Evolutionary conservation across 2,329 filamentous ascomycete genomes (phyloP), one percentile per base, ranked within the genome.

Genomic region (Emergomyces orientalis): DNA sequence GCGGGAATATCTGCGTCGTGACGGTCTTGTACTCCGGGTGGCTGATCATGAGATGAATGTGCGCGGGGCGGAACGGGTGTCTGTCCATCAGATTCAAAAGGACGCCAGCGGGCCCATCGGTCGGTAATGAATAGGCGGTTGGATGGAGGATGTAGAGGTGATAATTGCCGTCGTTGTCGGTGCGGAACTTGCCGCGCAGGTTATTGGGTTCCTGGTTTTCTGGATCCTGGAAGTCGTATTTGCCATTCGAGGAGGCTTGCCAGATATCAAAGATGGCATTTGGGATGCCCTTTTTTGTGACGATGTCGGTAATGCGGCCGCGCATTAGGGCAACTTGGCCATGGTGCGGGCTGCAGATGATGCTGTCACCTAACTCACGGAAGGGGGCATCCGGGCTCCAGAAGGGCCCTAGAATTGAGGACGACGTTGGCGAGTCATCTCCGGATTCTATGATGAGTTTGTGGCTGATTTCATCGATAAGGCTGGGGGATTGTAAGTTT

Each of bases 381-480:
- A 89, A 89, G 39, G 88, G 88, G 1, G 88, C 86, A 69, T 89
- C 81, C 69, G 88, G 87, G 13, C 85, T 87, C 87, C 88, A 91
- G 81, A 91, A 90, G 67, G 88, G 88, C 1, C 88, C 88, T 64
- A 91, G 85, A 71, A 91, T 91, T 64, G 87, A 83, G 65, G 87
- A 88, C 2, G 87, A 89, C n/a, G 88, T 90, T 56, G 88, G 87
- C 64, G 82, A 79, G 65, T 84, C 76, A 71, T 81, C 80, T n/a
- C 73, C 73, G 63, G 82, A 81, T 63, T 88, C 84, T 67, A 84
- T 84, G 71, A 86, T 77, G 63, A 84, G 78, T 68, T 85, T 85
- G 77, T 87, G 87, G 66, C 87, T 88, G 71, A 93, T 91, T 73
- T 92, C 88, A 72, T 92, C 89, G 57, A 91, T 88, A n/a, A 89